Conservation (phyloP, 352 stramenopile genomes). For the Achlya hypogyna region DNA sequence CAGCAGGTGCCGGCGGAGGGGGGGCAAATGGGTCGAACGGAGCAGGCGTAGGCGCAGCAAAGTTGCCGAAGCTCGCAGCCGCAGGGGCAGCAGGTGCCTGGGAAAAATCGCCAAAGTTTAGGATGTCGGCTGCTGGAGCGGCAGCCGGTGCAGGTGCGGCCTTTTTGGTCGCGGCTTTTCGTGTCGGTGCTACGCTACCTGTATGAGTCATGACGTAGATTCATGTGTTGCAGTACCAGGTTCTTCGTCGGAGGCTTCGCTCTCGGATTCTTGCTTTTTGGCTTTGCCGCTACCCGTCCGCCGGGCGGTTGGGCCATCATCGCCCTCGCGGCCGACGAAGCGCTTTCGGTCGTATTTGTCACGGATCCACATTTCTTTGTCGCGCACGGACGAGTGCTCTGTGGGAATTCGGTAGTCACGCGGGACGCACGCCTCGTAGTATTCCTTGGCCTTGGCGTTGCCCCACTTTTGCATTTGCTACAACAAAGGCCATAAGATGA, state of each 20-base stretch:
- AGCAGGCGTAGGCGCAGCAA: conserved; percentile 51
- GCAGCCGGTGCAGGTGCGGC: conserved; percentile 19
- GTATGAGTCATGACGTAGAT: not conserved
- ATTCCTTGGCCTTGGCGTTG: conserved; percentile 82
- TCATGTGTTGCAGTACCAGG: conserved; percentile 1
- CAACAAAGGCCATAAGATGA: conserved; percentile 4
- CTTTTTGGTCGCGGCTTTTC: not conserved
- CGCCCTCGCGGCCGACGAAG: conserved; percentile 44
- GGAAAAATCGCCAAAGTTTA: conserved; percentile 13
- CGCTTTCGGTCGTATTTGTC: conserved; percentile 86
- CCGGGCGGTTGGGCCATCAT: conserved; percentile 22
- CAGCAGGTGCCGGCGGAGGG: conserved; percentile 18
- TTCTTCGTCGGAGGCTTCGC: conserved; percentile 34
- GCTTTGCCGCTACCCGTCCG: conserved; percentile 24
- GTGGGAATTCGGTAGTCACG: conserved; percentile 65
- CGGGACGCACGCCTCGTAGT: conserved; percentile 82
- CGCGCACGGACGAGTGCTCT: conserved; percentile 70
- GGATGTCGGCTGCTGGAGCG: conserved; percentile 14
- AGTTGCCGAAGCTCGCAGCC: conserved; percentile 62
- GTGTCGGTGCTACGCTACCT: not conserved
- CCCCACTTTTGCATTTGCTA: conserved; percentile 89
- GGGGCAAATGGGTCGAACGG: conserved; percentile 25
- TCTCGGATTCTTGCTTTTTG: conserved; percentile 37
- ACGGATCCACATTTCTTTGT: conserved; percentile 86
- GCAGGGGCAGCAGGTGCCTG: conserved; percentile 30